Evolutionary conservation across 2,329 filamentous ascomycete species (phyloP).

Genomic region (Xylariomycetidae sp.): DNA sequence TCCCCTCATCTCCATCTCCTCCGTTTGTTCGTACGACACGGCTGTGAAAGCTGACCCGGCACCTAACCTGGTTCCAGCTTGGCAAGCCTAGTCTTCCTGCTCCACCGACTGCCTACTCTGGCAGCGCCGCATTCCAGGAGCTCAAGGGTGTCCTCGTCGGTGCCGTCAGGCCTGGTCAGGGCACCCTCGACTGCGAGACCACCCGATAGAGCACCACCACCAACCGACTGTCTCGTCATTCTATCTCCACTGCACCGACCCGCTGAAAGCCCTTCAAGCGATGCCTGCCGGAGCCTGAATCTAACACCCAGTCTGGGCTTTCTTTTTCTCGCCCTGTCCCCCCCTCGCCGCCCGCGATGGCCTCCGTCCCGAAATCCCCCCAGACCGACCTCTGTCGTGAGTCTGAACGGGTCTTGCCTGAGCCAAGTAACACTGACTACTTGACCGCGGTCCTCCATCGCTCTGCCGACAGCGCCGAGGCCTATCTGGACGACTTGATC

Average conservation of each 20-base stretch:
- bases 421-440: slow-evolving; percentile 24
- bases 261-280: slow-evolving; percentile 15
- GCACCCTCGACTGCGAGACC: slow-evolving; percentile 6
- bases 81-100: slow-evolving; percentile 5
- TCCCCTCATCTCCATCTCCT: background rate
- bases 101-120: slow-evolving; percentile 17
- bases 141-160: slow-evolving; percentile 8
- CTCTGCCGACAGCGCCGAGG: slow-evolving; percentile 14
- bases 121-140: slow-evolving; percentile 15
- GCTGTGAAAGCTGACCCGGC: background rate
- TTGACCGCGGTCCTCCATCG: slow-evolving; percentile 22
- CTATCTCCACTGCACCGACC: slow-evolving; percentile 11
- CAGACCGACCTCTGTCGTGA: slow-evolving; percentile 10
- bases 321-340: slow-evolving; percentile 7
- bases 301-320: slow-evolving; percentile 11
- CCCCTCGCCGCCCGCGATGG: slow-evolving; percentile 15
- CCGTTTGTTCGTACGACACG: background rate
- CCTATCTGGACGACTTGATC: slow-evolving; percentile 25
- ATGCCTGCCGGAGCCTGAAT: slow-evolving; percentile 16
- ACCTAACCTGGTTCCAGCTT: background rate
- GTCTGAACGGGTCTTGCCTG: slow-evolving; percentile 16
- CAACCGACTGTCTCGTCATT: slow-evolving; percentile 6
- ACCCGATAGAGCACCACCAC: slow-evolving; percentile 8
- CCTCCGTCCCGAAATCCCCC: slow-evolving; percentile 16
- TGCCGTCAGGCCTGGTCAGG: too few relatives aligned